Percentiles rank a stretch among this genome's conserved stretches.
These are phyloP conservation scores for Populus ilicifolia DNA, from an alignment of 345 rosid species.

Conservation along the genomic window DNA sequence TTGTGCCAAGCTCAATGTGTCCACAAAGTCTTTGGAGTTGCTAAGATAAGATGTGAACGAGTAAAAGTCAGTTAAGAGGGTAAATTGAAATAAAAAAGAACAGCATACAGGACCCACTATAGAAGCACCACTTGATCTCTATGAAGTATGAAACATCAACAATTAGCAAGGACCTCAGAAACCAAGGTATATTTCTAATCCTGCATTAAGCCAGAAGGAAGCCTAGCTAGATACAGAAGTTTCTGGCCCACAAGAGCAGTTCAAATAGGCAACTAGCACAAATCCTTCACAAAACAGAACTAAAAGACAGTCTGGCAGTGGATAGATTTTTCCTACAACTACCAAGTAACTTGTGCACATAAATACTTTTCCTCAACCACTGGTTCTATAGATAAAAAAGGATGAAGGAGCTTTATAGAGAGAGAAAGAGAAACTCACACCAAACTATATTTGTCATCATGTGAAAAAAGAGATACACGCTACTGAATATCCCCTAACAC, in stretches of 20 bases:
- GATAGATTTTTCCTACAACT: background rate
- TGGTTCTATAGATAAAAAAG: background rate
- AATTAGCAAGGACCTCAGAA: background rate
- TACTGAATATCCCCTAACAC: background rate
- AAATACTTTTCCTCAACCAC: background rate
- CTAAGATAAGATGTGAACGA: constrained; percentile 18
- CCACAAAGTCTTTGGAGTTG: constrained; percentile 34
- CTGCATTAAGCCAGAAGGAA: background rate
- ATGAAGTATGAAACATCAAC: background rate
- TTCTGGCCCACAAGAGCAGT: background rate
- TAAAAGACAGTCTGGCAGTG: background rate
- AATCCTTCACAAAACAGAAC: background rate
- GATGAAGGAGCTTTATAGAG: too few relatives aligned
- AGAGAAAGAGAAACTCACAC: background rate
- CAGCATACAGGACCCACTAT: background rate
- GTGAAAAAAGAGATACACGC: background rate
- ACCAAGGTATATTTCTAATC: background rate
- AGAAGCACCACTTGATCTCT: constrained; percentile 6
- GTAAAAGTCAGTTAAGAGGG: constrained; percentile 2
- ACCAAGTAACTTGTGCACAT: background rate
- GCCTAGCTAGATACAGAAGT: background rate
- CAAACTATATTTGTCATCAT: background rate
- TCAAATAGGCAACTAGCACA: background rate
- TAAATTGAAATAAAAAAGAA: background rate
- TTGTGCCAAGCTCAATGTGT: constrained; percentile 36